A percentile compares a stretch with the other conserved stretches of the same genome.
Conservation (phyloP, 1,139 yeast species). For the Debaryomycetaceae sp. region DNA sequence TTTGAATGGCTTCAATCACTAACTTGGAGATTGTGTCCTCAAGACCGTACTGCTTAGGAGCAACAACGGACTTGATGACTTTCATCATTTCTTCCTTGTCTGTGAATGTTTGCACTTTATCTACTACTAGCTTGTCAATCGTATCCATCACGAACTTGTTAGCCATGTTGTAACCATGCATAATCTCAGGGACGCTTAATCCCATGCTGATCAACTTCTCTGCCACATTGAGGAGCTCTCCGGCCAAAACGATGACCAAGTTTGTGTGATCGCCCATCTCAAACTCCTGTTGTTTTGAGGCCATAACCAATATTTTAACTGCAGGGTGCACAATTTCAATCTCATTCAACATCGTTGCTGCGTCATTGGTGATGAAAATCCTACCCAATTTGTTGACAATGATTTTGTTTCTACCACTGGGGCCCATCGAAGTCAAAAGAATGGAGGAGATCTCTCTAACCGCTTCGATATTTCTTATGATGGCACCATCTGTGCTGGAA, state of each 20-base stretch:
- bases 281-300: conserved; percentile 92
- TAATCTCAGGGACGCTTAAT: conserved; percentile 82
- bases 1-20: conserved; percentile 82
- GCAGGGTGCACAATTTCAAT: conserved; percentile 96
- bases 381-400: conserved; percentile 80
- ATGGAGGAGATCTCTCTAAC: conserved; percentile 89
- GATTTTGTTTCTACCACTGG: conserved; percentile 95
- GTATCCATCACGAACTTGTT: conserved; percentile 66
- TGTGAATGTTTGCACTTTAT: conserved; percentile 55
- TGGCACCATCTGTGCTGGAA: conserved; percentile 91
- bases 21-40: conserved; percentile 75
- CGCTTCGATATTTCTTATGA: conserved; percentile 86
- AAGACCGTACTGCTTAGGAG: conserved; percentile 90
- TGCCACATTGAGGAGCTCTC: conserved; percentile 79
- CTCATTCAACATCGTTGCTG: conserved; percentile 93
- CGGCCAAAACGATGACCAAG: conserved; percentile 65
- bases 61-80: conserved; percentile 81
- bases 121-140: conserved; percentile 64
- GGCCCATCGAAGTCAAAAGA: conserved; percentile 94
- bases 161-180: conserved; percentile 86
- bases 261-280: conserved; percentile 61
- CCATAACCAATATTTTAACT: conserved; percentile 92
- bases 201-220: conserved; percentile 84
- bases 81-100: conserved; percentile 60
- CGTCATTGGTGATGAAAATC: conserved; percentile 90